Evolutionary conservation across 164 flowering plant species (phyloP), one percentile per base, ranked within the genome.

Genomic region (Macadamia integrifolia): DNA sequence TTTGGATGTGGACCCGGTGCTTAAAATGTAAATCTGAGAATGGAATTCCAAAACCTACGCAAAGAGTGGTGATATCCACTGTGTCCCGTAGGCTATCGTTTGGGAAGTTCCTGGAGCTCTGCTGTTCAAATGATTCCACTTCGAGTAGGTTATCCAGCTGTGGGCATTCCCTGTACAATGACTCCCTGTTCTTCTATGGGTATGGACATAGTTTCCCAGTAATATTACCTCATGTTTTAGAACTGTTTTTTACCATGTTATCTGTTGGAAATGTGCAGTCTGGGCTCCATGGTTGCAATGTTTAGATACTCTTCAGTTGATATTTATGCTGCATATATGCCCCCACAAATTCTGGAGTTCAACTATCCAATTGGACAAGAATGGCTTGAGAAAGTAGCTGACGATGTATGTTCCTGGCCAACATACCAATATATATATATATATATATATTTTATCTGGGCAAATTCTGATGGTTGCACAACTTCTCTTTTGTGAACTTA

Each of bases 1-100:
- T 95, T 66, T 95, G 99, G 99, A 95, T 92, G 98, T 95, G 99
- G 99, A 85, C 86, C 74, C 82, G 87, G 13, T 95, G 99, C 78
- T 85, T 85, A 64, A 85, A 84, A 75, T 91, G 99, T 75, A 77
- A 70, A 66, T 70, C 71, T 61, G 50, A 40, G 52, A 78, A 77
- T 65, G 87, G 85, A 30, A 68, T 65, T 46, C 44, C 81, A 48
- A 81, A 74, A 67, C 73, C 85, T 52, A 85, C 97, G 44, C 82
- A 80, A 71, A 83, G 99, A 76, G 92, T 91, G 58, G 75, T 85
- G 67, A 77, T 95, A 67, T 92, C 97, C 13, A 68, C 73, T 75
- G 81, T 83, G 68, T 84, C 97, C 4, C 78, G 87, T 68, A 76
- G 84, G 60, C 74, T 92, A 52, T 95, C 99, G 35, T 91, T 95